Evolutionary conservation across 1,139 yeast genomes (phyloP).

Genomic region (Pichia kudriavzevii): DNA sequence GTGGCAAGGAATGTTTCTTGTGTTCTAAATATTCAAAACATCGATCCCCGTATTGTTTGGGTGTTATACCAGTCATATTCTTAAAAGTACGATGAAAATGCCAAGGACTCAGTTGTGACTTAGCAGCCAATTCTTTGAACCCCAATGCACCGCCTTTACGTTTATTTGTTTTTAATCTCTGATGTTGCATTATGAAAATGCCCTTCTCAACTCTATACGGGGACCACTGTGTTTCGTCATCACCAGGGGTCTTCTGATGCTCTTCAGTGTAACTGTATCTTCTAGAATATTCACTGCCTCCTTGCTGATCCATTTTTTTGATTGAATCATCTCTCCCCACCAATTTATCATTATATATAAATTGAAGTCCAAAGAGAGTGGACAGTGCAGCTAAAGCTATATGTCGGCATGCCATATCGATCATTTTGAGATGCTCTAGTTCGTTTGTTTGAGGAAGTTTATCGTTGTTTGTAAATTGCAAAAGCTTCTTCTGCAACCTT

Average conservation of each 20-base stretch:
- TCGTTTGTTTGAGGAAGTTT: constrained; percentile 26
- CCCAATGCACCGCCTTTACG: constrained; percentile 87
- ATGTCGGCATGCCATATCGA: constrained; percentile 76
- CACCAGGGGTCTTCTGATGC: no score
- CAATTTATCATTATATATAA: neutral
- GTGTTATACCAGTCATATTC: constrained; percentile 77
- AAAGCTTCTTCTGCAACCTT: constrained; percentile 17
- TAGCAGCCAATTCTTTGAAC: constrained; percentile 80
- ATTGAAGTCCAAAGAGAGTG: constrained; percentile 34
- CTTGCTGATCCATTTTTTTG: no score
- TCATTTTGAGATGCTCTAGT: constrained; percentile 61
- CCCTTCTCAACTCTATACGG: constrained; percentile 12
- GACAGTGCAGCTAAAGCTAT: constrained; percentile 65
- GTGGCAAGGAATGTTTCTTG: constrained; percentile 2
- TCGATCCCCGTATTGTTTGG: constrained; percentile 82
- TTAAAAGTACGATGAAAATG: constrained; percentile 87
- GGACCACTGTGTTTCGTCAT: no score
- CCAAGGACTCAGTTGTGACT: constrained; percentile 85
- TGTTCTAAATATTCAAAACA: constrained; percentile 53
- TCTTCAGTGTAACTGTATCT: no score
- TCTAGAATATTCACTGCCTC: neutral
- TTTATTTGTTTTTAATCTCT: constrained; percentile 38
- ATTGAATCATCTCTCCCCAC: neutral
- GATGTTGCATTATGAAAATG: constrained; percentile 11
- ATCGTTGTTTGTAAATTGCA: constrained; percentile 1